Evolutionary conservation across 1,284 basidiomycete genomes (phyloP).

Genomic region (Sanghuangporus baumii): DNA sequence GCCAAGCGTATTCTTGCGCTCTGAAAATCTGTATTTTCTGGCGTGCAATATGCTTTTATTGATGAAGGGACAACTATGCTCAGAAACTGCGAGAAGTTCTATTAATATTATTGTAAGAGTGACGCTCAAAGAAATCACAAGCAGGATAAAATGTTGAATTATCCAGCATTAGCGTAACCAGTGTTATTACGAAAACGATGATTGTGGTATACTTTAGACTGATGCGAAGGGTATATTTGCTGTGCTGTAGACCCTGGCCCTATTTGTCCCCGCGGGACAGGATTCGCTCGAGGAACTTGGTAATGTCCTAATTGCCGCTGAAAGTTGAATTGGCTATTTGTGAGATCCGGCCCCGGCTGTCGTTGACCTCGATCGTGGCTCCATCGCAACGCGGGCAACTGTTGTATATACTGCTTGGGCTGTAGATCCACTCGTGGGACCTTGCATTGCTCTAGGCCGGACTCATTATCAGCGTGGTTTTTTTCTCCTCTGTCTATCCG

Average conservation of each 20-base stretch:
- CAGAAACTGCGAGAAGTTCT: not conserved
- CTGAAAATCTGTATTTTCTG: not conserved
- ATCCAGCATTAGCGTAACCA: not conserved
- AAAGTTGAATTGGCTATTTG: not conserved
- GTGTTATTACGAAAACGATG: not conserved
- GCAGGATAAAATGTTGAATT: not conserved
- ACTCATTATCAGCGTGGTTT: not conserved
- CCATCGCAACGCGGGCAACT: conserved; percentile 4
- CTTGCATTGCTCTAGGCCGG: not conserved
- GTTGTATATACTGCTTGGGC: not conserved
- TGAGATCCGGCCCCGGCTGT: not conserved
- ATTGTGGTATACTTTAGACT: not conserved
- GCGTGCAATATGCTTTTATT: not conserved
- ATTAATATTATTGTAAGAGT: not conserved
- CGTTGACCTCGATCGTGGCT: not conserved
- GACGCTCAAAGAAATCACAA: too few relatives aligned
- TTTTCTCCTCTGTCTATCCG: not conserved
- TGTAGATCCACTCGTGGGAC: not conserved
- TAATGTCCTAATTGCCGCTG: not conserved
- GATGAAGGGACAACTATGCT: not conserved
- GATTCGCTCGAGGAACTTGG: not conserved
- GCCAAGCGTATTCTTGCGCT: not conserved
- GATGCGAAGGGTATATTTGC: not conserved
- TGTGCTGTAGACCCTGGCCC: not conserved
- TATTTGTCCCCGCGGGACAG: not conserved